These are phyloP conservation scores for Exophiala sideris DNA, from an alignment of 2,329 filamentous ascomycete genomes.

Conservation along the genomic window DNA sequence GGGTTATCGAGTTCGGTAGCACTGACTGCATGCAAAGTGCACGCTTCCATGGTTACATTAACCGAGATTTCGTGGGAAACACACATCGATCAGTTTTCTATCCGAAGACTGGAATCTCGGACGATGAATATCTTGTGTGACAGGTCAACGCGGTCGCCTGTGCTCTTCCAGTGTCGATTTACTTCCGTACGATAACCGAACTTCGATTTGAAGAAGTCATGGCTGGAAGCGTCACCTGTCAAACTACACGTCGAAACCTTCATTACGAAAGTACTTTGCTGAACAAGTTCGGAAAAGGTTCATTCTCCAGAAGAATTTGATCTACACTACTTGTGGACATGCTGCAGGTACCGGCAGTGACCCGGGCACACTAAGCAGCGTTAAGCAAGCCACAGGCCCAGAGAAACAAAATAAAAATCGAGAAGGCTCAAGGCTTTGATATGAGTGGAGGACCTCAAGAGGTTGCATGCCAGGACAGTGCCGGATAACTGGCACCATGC, in stretches of 20 bases:
- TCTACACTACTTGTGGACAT: constrained; percentile 7
- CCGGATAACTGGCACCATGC: constrained; percentile 2
- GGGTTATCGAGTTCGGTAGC: no score
- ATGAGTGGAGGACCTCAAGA: neutral
- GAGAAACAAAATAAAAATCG: neutral
- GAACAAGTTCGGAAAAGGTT: neutral
- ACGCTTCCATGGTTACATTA: neutral
- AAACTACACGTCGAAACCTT: neutral
- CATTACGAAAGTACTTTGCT: neutral
- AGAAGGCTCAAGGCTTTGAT: neutral
- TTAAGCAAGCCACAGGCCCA: neutral
- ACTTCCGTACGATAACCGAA: constrained; percentile 9
- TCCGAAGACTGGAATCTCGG: neutral
- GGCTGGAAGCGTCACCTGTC: constrained; percentile 5
- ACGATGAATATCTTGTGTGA: neutral
- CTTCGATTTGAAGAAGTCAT: neutral
- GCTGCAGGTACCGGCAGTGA: constrained; percentile 13
- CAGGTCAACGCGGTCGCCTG: neutral
- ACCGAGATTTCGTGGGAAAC: neutral
- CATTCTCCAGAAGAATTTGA: neutral
- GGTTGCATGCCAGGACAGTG: neutral
- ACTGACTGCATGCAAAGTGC: neutral
- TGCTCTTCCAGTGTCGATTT: neutral
- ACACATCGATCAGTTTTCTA: neutral
- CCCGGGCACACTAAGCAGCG: constrained; percentile 6